A percentile compares a stretch with the other conserved stretches of the same genome.
These are phyloP conservation scores for Ascocoryne sarcoides DNA, from an alignment of 2,329 filamentous ascomycete species.

Conservation along the genomic window DNA sequence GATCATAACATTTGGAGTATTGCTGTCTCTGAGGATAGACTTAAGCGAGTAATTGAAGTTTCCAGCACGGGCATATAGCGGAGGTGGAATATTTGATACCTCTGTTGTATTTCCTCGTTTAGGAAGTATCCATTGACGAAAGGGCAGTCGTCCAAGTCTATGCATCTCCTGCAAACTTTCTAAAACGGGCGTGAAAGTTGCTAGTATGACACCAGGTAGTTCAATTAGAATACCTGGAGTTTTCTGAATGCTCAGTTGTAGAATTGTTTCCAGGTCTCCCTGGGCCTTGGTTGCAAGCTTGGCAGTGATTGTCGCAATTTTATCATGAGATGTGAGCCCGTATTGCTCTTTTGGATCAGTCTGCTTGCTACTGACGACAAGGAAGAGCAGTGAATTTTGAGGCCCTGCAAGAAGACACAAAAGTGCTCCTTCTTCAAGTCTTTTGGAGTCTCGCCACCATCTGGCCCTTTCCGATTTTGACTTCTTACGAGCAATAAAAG, in stretches of 20 bases:
- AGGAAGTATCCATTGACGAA: conserved; percentile 18
- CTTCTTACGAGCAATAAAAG: conserved; percentile 10
- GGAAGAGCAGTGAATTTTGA: conserved; percentile 9
- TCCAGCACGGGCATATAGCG: conserved; percentile 12
- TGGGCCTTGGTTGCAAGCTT: conserved; percentile 17
- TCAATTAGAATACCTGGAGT: conserved; percentile 22
- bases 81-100: conserved; percentile 13
- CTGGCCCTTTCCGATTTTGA: conserved; percentile 10
- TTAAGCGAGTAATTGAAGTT: conserved; percentile 12
- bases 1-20: neutral
- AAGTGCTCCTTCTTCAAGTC: conserved; percentile 15
- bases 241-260: conserved; percentile 10
- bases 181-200: conserved; percentile 25
- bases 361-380: conserved; percentile 13
- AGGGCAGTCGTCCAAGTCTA: conserved; percentile 11
- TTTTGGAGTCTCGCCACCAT: conserved; percentile 18
- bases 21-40: conserved; percentile 5
- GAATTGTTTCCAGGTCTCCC: conserved; percentile 10
- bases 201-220: conserved; percentile 26
- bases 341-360: conserved; percentile 12
- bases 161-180: conserved; percentile 26
- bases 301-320: conserved; percentile 16
- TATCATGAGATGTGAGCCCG: conserved; percentile 10
- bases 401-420: conserved; percentile 13
- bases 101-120: neutral